Percentiles rank a stretch among this genome's conserved stretches.
These are phyloP conservation scores for Neofusicoccum cordaticola DNA, from an alignment of 2,329 filamentous ascomycete genomes.

Conservation along the genomic window DNA sequence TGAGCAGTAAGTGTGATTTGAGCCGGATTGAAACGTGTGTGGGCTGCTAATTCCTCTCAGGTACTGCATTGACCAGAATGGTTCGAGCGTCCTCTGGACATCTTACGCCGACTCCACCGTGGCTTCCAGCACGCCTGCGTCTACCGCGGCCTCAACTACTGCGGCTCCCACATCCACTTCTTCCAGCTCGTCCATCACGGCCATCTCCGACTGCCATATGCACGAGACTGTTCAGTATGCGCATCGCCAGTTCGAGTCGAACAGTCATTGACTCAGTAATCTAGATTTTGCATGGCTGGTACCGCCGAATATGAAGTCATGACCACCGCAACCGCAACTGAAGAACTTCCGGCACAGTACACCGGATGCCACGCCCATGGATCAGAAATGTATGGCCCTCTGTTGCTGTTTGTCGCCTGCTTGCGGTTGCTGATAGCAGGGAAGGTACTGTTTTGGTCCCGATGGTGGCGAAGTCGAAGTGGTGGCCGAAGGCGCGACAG, in stretches of 20 bases:
- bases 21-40: not conserved
- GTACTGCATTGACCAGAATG: not conserved
- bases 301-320: conserved; percentile 44
- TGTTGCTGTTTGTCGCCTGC: no score
- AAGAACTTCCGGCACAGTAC: conserved; percentile 58
- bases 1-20: not conserved
- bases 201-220: conserved; percentile 53
- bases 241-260: not conserved
- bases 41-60: not conserved
- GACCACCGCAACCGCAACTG: conserved; percentile 54
- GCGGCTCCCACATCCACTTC: not conserved
- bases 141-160: not conserved
- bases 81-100: conserved; percentile 6
- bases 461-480: conserved; percentile 62
- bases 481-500: conserved; percentile 37
- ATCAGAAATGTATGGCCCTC: conserved; percentile 46
- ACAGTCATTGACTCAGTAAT: not conserved
- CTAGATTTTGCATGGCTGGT: conserved; percentile 46
- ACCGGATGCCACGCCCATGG: conserved; percentile 65
- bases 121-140: not conserved
- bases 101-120: not conserved
- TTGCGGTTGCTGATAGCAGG: conserved; percentile 7
- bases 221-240: conserved; percentile 46
- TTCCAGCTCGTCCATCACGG: conserved; percentile 33
- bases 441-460: conserved; percentile 61